Evolutionary conservation across 306 rosid species (phyloP).

Genomic region (Argentina anserina): DNA sequence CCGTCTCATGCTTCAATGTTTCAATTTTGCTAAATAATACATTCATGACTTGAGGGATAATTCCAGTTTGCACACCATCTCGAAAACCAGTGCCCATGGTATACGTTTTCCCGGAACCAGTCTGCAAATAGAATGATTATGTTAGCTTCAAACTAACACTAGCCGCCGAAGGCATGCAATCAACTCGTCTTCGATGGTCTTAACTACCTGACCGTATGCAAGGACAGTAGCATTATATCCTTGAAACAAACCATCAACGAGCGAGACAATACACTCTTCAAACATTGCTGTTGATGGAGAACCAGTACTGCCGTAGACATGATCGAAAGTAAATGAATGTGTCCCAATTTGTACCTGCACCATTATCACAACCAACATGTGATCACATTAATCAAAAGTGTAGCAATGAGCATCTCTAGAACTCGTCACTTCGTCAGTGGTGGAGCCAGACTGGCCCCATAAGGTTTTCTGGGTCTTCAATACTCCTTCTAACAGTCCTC

Average conservation of each 20-base stretch:
- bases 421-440: not conserved
- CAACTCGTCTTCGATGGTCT: not conserved
- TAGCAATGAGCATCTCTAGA: not conserved
- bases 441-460: not conserved
- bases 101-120: conserved; percentile 98
- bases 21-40: conserved; percentile 82
- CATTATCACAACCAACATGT: conserved; percentile 23
- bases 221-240: conserved; percentile 99
- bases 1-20: conserved; percentile 69
- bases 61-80: conserved; percentile 80
- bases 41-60: conserved; percentile 91
- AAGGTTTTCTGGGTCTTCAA: not conserved
- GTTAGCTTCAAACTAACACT: conserved; percentile 29
- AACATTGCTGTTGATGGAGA: conserved; percentile 80
- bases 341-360: conserved; percentile 92
- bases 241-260: conserved; percentile 92
- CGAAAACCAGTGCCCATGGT: conserved; percentile 98
- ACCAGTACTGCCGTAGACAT: conserved; percentile 92
- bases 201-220: conserved; percentile 95
- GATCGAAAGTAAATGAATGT: conserved; percentile 96
- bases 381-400: not conserved
- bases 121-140: conserved; percentile 62
- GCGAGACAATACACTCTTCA: conserved; percentile 81
- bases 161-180: conserved; percentile 18
- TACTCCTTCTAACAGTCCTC: not conserved